These are phyloP conservation scores for Dactylis glomerata DNA, from an alignment of 176 grass and related monocot genomes.

Conservation along the genomic window DNA sequence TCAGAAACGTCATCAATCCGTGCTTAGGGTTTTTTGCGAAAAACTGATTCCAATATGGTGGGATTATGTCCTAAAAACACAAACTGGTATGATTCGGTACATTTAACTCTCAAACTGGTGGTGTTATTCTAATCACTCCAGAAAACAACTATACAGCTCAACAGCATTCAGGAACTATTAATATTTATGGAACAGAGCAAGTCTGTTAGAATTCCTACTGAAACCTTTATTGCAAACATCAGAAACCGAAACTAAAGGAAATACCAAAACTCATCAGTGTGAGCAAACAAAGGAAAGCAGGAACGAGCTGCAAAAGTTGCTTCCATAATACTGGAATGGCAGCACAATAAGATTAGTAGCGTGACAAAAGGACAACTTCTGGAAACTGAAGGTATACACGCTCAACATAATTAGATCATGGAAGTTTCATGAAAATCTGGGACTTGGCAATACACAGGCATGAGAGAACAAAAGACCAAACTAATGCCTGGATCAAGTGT, in stretches of 20 bases:
- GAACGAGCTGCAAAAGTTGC: neutral
- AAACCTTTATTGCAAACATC: too few relatives aligned
- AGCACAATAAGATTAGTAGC: neutral
- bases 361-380: neutral
- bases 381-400: neutral
- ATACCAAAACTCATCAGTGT: neutral
- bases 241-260: too few relatives aligned
- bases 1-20: too few relatives aligned
- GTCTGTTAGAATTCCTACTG: too few relatives aligned
- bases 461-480: neutral
- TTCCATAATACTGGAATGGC: neutral
- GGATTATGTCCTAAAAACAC: too few relatives aligned
- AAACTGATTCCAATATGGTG: too few relatives aligned
- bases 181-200: too few relatives aligned
- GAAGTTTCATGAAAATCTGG: neutral
- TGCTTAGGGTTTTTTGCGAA: too few relatives aligned
- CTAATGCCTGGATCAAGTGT: neutral
- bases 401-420: neutral
- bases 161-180: neutral
- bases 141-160: neutral
- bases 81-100: too few relatives aligned
- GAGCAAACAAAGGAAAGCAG: neutral
- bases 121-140: too few relatives aligned
- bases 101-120: too few relatives aligned
- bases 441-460: neutral